A percentile compares a stretch with the other conserved stretches of the same genome.
These are phyloP conservation scores for Kwoniella mangroviensis DNA, from an alignment of 768 basidiomycete species.

Conservation along the genomic window DNA sequence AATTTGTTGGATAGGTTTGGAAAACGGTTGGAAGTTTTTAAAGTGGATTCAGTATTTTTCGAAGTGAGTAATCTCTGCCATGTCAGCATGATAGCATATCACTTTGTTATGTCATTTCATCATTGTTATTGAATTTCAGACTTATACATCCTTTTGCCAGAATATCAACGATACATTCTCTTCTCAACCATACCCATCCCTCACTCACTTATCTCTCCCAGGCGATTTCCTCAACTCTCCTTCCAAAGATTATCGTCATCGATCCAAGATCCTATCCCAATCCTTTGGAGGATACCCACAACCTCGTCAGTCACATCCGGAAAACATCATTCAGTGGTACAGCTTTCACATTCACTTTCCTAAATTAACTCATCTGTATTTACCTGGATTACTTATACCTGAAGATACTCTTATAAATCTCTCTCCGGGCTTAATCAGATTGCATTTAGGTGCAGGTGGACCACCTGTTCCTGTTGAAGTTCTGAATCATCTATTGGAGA, in stretches of 20 bases:
- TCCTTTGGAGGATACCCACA: slow-evolving; percentile 23
- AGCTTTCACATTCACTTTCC: slow-evolving; percentile 32
- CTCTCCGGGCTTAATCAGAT: slow-evolving; percentile 23
- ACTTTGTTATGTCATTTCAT: too few species aligned
- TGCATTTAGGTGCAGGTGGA: slow-evolving; percentile 24
- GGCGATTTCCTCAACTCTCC: slow-evolving; percentile 36
- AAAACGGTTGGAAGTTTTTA: slow-evolving; percentile 35
- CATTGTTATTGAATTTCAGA: neutral
- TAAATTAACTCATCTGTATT: slow-evolving; percentile 37
- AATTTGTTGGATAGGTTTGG: slow-evolving; percentile 33
- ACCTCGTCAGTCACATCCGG: slow-evolving; percentile 20
- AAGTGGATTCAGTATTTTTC: slow-evolving; percentile 34
- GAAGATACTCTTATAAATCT: slow-evolving; percentile 19
- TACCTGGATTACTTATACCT: slow-evolving; percentile 35
- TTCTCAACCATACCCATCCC: slow-evolving; percentile 23
- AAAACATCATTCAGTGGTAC: slow-evolving; percentile 31
- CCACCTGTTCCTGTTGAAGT: slow-evolving; percentile 38
- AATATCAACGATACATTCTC: slow-evolving; percentile 31
- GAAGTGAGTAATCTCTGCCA: slow-evolving; percentile 22
- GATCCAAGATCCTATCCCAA: slow-evolving; percentile 15
- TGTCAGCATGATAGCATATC: neutral
- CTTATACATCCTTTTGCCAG: neutral
- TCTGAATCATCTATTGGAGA: slow-evolving; percentile 24
- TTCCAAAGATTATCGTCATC: neutral
- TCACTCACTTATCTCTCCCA: slow-evolving; percentile 50